Conservation (phyloP, 1,284 basidiomycete species). For the Pseudozyma thailandica region DNA sequence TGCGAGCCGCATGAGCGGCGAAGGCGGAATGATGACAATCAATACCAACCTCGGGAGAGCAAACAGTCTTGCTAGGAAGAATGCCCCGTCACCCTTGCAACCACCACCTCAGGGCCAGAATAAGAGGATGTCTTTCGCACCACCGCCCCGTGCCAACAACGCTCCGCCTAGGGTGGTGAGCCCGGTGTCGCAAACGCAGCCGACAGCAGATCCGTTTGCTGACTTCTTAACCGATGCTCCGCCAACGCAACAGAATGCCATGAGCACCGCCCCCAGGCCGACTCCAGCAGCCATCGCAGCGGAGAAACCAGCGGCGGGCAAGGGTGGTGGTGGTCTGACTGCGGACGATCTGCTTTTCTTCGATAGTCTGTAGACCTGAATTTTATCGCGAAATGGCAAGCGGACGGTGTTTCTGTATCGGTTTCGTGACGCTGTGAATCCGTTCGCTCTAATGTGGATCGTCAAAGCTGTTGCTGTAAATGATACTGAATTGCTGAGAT, state of each 20-base stretch:
- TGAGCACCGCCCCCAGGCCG: background rate
- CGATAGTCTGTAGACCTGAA: conserved; percentile 27
- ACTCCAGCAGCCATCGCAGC: background rate
- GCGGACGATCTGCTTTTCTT: conserved; percentile 48
- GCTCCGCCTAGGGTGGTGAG: conserved; percentile 11
- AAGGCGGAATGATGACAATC: conserved; percentile 43
- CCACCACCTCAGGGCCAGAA: conserved; percentile 26
- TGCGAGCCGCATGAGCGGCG: conserved; percentile 23
- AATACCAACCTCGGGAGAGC: conserved; percentile 27
- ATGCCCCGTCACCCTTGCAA: conserved; percentile 26
- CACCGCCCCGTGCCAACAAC: conserved; percentile 22
- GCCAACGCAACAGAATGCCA: conserved; percentile 1
- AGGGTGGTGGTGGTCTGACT: conserved; percentile 18
- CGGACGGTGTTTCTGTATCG: too few relatives aligned
- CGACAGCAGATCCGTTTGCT: conserved; percentile 18
- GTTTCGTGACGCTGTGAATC: too few relatives aligned
- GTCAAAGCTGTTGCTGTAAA: background rate
- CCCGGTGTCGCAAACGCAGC: background rate
- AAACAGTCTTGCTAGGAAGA: conserved; percentile 21
- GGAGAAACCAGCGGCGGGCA: conserved; percentile 5
- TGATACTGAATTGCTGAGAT: background rate
- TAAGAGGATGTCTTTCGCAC: conserved; percentile 23
- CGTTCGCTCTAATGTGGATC: background rate
- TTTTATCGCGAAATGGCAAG: background rate
- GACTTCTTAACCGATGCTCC: conserved; percentile 31